Base-by-base conservation (phyloP, 129 eudicot species). In the Flaveria linearis region DNA sequence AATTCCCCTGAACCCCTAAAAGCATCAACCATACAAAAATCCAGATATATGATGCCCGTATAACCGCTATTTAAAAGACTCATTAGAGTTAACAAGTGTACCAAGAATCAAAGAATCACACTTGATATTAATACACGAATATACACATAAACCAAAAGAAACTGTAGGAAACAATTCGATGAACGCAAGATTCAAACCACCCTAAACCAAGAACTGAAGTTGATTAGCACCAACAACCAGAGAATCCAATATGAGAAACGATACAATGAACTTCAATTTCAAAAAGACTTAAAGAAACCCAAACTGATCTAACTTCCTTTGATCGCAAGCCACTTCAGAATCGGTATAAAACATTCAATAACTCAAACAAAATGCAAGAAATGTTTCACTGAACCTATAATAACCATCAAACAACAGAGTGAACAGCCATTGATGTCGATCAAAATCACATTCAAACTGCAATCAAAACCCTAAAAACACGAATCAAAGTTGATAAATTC, bases 171-270 rank as follows among this genome's bases (percentile, higher is more conserved):
- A 55, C 11, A 23, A 36, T 16, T 5, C 3, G 20, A 61, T 42
- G 49, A 25, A 17, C 14, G 36, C 60, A 55, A 36, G 23, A 17
- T 51, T 72, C 25, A 72, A 64, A 43, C 75, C 39, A 33, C 61
- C 69, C 67, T 66, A 53, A 79, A 73, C 30, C 76, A 69, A 78
- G 39, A 30, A 69, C 70, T 26, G 47, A 7, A 39, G 14, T 57
- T 69, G 18, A 77, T 20, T 14, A 51, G 57, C 73, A 12, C 3
- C 68, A 61, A 36, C 41, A 36, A 36, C 41, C 5, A 36, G 5
- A 36, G 41, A 36, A 36, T 5, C 41, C 41, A 36, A 36, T 36
- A 36, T 36, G 41, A 36, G 7, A 36, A 36, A 36, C 41, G 41
- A 58, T 23, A 10, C n/a, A 60, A 62, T 1, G 7, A 71, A 79